A percentile compares a stretch with the other conserved stretches of the same genome.
Conservation (phyloP, 140 eudicot species). For the Oenanthe javanica region DNA sequence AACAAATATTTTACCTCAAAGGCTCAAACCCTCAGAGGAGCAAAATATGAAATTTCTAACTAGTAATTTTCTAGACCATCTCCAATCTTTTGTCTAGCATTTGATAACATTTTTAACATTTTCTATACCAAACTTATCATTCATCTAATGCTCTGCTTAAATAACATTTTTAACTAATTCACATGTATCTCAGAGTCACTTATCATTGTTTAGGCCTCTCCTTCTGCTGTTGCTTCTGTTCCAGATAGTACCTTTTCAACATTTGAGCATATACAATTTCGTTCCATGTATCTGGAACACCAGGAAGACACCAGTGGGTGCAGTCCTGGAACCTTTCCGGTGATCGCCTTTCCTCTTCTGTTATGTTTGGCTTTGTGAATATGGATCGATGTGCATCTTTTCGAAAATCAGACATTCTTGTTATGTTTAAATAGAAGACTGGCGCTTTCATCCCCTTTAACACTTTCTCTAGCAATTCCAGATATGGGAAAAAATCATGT, state of each 20-base stretch:
- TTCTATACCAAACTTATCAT: neutral
- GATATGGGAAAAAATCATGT: slow-evolving; percentile 10
- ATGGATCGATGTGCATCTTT: slow-evolving; percentile 33
- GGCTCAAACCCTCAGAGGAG: neutral
- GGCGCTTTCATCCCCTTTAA: slow-evolving; percentile 20
- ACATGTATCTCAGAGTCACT: neutral
- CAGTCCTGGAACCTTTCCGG: slow-evolving; percentile 33
- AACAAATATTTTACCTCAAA: neutral
- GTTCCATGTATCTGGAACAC: slow-evolving; percentile 51
- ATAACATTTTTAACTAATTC: neutral
- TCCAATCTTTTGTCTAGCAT: neutral
- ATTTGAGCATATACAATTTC: slow-evolving; percentile 28
- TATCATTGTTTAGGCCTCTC: neutral
- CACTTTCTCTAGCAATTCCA: slow-evolving; percentile 22
- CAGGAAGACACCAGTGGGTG: slow-evolving; percentile 58
- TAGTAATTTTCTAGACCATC: neutral
- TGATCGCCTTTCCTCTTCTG: slow-evolving; percentile 20
- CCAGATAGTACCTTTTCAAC: slow-evolving; percentile 13
- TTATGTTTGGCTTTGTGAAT: slow-evolving; percentile 25
- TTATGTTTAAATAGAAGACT: slow-evolving; percentile 27
- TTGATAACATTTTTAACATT: neutral
- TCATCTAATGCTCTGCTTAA: neutral
- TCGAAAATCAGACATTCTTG: slow-evolving; percentile 31
- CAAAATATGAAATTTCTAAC: neutral
- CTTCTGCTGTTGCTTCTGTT: neutral